Evolutionary conservation across 208 protist species (phyloP).

Genomic region (Acanthamoeba triangularis): DNA sequence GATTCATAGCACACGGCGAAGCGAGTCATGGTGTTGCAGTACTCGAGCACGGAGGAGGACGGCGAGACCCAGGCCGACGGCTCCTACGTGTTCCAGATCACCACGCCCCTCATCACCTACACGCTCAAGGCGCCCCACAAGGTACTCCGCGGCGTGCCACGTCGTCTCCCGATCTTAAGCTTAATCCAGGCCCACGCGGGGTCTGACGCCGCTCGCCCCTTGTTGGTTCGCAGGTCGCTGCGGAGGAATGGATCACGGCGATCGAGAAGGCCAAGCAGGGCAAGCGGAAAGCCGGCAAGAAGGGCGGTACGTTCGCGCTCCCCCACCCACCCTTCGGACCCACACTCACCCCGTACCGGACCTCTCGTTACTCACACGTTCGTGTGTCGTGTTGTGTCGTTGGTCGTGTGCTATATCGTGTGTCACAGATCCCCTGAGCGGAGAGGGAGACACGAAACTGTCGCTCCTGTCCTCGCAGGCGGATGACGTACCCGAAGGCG

Average conservation of each 20-base stretch:
- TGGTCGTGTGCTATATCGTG: background rate
- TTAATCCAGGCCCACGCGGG: too few relatives aligned
- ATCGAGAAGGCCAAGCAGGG: slow-evolving; percentile 20
- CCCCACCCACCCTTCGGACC: too few relatives aligned
- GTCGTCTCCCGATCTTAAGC: too few relatives aligned
- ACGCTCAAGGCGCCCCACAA: slow-evolving; percentile 2
- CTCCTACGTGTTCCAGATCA: slow-evolving; percentile 17
- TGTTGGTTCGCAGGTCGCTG: background rate
- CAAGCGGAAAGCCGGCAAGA: background rate
- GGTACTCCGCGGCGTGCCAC: background rate
- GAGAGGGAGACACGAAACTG: background rate
- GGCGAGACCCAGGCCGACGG: slow-evolving; percentile 12
- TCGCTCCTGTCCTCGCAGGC: background rate
- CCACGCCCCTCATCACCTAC: slow-evolving; percentile 55
- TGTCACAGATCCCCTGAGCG: background rate
- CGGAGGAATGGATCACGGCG: slow-evolving; percentile 39
- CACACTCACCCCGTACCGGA: too few relatives aligned
- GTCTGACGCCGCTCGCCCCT: too few relatives aligned
- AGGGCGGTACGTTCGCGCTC: background rate
- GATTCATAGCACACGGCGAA: background rate
- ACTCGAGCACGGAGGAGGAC: slow-evolving; percentile 7
- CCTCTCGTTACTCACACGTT: background rate
- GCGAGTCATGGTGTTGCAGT: slow-evolving; percentile 22
- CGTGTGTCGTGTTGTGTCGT: background rate
- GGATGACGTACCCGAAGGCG: too few relatives aligned